Evolutionary conservation across 768 basidiomycete species (phyloP).

Genomic region (Xanthoconium stramineum): DNA sequence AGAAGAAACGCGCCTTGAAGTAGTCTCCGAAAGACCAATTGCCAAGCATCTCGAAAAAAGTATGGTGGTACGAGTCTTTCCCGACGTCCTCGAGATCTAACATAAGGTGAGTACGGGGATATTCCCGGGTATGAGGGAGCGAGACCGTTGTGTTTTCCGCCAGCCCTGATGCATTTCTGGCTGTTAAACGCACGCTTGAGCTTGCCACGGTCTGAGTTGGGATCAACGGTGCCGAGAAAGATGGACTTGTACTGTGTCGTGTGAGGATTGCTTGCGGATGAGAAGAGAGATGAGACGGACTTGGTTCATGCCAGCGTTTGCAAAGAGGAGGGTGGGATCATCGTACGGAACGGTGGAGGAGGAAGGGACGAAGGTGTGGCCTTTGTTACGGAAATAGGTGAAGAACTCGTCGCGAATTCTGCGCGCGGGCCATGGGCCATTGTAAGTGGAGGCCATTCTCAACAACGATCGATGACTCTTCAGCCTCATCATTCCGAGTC

Average conservation of each 20-base stretch:
- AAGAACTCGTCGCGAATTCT: constrained; percentile 89
- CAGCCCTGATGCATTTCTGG: constrained; percentile 98
- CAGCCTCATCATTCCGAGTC: background rate
- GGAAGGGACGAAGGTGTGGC: constrained; percentile 87
- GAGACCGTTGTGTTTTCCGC: constrained; percentile 96
- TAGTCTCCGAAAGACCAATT: constrained; percentile 99
- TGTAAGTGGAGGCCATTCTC: constrained; percentile 31
- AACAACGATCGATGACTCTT: background rate
- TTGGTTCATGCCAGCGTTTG: constrained; percentile 98
- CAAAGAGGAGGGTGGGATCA: constrained; percentile 95
- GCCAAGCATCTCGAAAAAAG: constrained; percentile 99
- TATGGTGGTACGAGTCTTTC: constrained; percentile 97
- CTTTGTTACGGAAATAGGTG: constrained; percentile 74
- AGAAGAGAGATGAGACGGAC: constrained; percentile 34
- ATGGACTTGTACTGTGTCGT: constrained; percentile 83
- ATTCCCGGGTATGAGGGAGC: background rate
- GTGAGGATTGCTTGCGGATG: constrained; percentile 2
- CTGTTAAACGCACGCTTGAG: constrained; percentile 92
- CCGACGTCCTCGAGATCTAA: constrained; percentile 98
- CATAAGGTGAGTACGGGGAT: constrained; percentile 1
- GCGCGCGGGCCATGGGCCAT: constrained; percentile 68
- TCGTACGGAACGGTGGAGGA: constrained; percentile 95
- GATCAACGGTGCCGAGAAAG: constrained; percentile 97
- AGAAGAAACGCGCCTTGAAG: constrained; percentile 74
- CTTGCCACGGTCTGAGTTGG: constrained; percentile 86